These are phyloP conservation scores for Termitomyces sp. DNA, from an alignment of 768 basidiomycete species.

Conservation along the genomic window DNA sequence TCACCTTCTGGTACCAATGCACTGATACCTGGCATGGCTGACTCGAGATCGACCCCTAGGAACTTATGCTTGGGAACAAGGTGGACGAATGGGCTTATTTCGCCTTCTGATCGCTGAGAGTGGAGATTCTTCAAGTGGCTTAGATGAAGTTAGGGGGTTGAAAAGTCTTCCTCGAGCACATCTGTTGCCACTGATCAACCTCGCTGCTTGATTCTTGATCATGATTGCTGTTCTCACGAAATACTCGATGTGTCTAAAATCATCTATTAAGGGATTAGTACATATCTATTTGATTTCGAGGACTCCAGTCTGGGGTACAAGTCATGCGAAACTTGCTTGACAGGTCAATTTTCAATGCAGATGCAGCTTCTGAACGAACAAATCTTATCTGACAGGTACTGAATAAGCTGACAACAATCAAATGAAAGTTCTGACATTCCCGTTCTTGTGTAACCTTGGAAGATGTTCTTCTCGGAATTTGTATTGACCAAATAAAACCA, in stretches of 20 bases:
- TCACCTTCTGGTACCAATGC: neutral
- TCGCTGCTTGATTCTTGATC: neutral
- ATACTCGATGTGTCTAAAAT: neutral
- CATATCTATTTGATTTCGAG: neutral
- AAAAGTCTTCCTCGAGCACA: neutral
- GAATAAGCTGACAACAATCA: neutral
- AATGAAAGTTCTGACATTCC: too few species aligned
- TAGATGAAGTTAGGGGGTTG: neutral
- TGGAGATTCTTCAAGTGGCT: neutral
- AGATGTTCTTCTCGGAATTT: neutral
- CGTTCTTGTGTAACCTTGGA: neutral
- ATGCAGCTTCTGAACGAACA: neutral
- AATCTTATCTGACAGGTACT: neutral
- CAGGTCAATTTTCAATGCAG: neutral
- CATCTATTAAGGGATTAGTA: too few species aligned
- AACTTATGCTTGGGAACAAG: neutral
- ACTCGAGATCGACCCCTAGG: neutral
- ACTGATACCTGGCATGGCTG: neutral
- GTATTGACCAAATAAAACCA: too few species aligned
- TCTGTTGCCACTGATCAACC: neutral
- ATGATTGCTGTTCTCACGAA: neutral
- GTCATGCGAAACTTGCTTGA: neutral
- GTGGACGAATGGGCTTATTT: neutral
- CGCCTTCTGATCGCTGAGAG: neutral
- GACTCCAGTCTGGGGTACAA: neutral